Evolutionary conservation across 2,329 filamentous ascomycete species (phyloP), one percentile per base, ranked within the genome.

Genomic region (Exophiala sideris): DNA sequence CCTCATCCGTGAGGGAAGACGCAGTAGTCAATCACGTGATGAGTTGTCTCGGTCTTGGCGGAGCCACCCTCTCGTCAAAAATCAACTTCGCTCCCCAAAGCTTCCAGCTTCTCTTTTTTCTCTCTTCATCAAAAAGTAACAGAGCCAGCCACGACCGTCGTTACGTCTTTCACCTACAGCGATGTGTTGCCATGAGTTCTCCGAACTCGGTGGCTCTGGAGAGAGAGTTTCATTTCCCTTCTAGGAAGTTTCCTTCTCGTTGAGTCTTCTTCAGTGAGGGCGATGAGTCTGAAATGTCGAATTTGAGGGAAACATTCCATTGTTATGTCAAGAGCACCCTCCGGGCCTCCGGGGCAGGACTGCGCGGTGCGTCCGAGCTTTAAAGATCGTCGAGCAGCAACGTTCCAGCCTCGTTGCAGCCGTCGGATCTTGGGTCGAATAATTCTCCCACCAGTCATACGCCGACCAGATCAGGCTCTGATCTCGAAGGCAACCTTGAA

Each of bases 241-340:
- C 76, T 83, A 87, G 84, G 84, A 87, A 87, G 82, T 85, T 83
- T 78, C 74, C 73, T 76, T 77, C 77, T 79, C 83, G 82, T 80
- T 80, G 82, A 73, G 82, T 86, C 80, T 75, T 84, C 83, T 87
- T 84, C 60, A 79, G 67, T 85, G 83, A 84, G 79, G 82, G 82
- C 83, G 81, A 85, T 83, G 83, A 77, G 81, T 73, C 75, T 73
- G 73, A 77, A 81, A 85, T 86, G 84, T 85, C 84, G 82, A 85
- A 57, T 80, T 38, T 80, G 85, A 77, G 81, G 84, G 84, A 83
- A 73, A 84, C 80, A 62, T n/a, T 48, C 39, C 36, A 34, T 54
- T 36, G 36, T 32, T 24, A 10, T 38, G 10, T 16, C 35, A 10
- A 38, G 35, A 12, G 35, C n/a, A n/a, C n/a, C n/a, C n/a, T n/a